phyloP scores from a whole-genome alignment of 129 eudicot species.

The Pittosporum tobira region DNA sequence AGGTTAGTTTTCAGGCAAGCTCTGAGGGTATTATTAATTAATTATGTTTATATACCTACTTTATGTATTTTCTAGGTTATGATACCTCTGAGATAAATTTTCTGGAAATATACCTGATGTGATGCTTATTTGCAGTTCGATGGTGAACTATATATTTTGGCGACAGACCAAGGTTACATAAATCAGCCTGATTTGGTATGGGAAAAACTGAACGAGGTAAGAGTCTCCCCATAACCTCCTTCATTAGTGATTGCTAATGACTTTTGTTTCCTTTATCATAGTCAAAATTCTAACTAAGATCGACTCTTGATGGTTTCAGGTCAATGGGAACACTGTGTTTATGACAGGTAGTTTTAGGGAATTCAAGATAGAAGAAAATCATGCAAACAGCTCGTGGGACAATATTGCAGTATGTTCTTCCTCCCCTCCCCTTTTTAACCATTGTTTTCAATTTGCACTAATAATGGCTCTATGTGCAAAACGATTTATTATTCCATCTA shows the following conservation, averaged over 20 bases:
- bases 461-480: slow-evolving; percentile 8
- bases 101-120: slow-evolving; percentile 17
- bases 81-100: neutral
- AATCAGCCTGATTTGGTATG: slow-evolving; percentile 90
- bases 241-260: neutral
- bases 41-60: no score
- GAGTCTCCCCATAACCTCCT: neutral
- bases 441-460: neutral
- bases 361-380: slow-evolving; percentile 59
- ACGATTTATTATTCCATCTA: neutral
- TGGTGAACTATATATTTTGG: slow-evolving; percentile 68
- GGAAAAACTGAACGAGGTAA: slow-evolving; percentile 95
- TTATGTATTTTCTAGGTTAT: no score
- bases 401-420: slow-evolving; percentile 66
- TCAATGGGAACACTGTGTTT: slow-evolving; percentile 78
- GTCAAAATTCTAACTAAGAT: neutral
- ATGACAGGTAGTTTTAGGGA: slow-evolving; percentile 78
- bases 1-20: slow-evolving; percentile 54
- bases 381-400: slow-evolving; percentile 55
- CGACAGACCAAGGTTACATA: slow-evolving; percentile 87
- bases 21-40: no score
- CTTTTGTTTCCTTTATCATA: neutral
- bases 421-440: neutral
- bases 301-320: slow-evolving; percentile 33
- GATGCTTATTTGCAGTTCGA: slow-evolving; percentile 51